Evolutionary conservation across 2,329 filamentous ascomycete genomes (phyloP).

Genomic region (Exophiala aquamarina): DNA sequence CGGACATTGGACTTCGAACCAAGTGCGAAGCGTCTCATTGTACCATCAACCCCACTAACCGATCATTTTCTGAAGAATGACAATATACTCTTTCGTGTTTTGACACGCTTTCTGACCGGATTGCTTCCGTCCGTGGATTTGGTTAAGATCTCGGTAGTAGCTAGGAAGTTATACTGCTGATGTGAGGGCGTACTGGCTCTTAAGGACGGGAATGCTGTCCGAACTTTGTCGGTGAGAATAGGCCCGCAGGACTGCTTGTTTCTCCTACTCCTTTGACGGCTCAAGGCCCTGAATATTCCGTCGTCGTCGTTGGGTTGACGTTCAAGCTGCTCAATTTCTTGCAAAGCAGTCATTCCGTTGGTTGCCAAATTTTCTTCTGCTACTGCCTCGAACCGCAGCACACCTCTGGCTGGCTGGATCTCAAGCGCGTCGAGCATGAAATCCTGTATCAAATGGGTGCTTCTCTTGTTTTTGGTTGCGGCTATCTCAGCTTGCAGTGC

Average conservation of each 20-base stretch:
- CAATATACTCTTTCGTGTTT: slow-evolving; percentile 28
- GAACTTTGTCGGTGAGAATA: slow-evolving; percentile 16
- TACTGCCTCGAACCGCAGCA: slow-evolving; percentile 70
- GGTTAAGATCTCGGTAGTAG: slow-evolving; percentile 6
- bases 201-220: slow-evolving; percentile 17
- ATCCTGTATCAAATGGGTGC: slow-evolving; percentile 73
- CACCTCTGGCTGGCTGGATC: slow-evolving; percentile 65
- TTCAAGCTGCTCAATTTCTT: slow-evolving; percentile 64
- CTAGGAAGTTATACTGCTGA: slow-evolving; percentile 12
- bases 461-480: slow-evolving; percentile 75
- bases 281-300: slow-evolving; percentile 40
- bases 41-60: too few species aligned
- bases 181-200: slow-evolving; percentile 22
- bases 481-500: slow-evolving; percentile 69
- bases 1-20: too few species aligned
- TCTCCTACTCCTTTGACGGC: slow-evolving; percentile 33
- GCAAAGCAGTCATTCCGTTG: slow-evolving; percentile 67
- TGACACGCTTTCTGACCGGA: slow-evolving; percentile 22
- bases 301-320: slow-evolving; percentile 44
- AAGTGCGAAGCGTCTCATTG: too few species aligned
- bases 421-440: slow-evolving; percentile 70
- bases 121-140: slow-evolving; percentile 17
- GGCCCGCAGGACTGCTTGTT: slow-evolving; percentile 28
- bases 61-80: slow-evolving; percentile 28
- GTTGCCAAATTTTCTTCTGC: slow-evolving; percentile 70